Percentiles rank a stretch among this genome's conserved stretches.
Conservation (phyloP, 352 stramenopile species). For the Blastocystis sp. region DNA sequence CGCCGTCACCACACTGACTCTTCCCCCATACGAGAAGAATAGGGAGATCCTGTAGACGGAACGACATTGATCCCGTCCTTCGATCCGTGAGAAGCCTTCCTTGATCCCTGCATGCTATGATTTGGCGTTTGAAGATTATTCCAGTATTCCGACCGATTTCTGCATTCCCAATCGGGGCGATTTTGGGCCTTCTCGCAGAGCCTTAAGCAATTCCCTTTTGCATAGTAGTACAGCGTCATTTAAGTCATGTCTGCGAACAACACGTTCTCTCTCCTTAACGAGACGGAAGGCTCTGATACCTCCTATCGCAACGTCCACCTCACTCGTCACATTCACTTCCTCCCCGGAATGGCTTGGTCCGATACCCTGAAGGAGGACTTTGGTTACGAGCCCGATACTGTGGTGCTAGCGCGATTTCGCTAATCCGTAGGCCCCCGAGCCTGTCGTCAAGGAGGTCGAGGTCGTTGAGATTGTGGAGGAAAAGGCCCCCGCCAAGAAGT, state of each 20-base stretch:
- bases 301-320: constrained; percentile 57
- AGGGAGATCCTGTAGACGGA: neutral
- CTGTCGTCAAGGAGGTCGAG: neutral
- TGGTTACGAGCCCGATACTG: constrained; percentile 15
- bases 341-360: constrained; percentile 39
- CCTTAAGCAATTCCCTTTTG: too few species aligned
- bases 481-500: constrained; percentile 15
- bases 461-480: constrained; percentile 8
- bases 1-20: neutral
- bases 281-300: constrained; percentile 64
- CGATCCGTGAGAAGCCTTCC: neutral
- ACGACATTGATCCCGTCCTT: neutral
- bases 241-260: constrained; percentile 56
- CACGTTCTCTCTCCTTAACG: constrained; percentile 44
- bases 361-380: constrained; percentile 57
- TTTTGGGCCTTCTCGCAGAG: neutral
- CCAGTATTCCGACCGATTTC: neutral
- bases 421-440: neutral
- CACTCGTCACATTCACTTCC: constrained; percentile 26
- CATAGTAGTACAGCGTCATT: too few species aligned
- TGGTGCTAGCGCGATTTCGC: neutral
- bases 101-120: constrained; percentile 3
- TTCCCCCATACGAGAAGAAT: neutral
- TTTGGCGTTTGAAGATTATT: too few species aligned
- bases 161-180: neutral